phyloP scores from a whole-genome alignment of 805 yeast genomes.

The Yamadazyma sp. region DNA sequence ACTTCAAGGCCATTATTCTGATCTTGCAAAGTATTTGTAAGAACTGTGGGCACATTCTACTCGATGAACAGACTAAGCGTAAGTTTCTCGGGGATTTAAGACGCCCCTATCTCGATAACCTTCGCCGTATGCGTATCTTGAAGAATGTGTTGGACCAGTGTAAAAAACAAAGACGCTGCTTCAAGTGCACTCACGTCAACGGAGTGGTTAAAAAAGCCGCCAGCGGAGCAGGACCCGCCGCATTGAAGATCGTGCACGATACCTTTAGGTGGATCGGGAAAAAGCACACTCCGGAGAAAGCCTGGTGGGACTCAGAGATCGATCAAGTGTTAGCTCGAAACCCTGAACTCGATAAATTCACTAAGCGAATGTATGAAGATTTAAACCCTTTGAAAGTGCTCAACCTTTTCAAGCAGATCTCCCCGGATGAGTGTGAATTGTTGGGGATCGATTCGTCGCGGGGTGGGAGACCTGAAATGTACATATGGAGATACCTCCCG shows the following conservation, averaged over 20 bases:
- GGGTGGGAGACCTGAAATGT: slow-evolving; percentile 94
- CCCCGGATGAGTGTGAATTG: slow-evolving; percentile 87
- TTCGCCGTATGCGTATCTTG: slow-evolving; percentile 86
- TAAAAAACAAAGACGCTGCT: slow-evolving; percentile 90
- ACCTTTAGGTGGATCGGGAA: slow-evolving; percentile 95
- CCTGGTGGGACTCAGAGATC: slow-evolving; percentile 84
- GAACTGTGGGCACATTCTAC: slow-evolving; percentile 73
- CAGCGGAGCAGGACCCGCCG: slow-evolving; percentile 87
- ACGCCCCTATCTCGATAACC: slow-evolving; percentile 84
- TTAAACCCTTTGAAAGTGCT: slow-evolving; percentile 88
- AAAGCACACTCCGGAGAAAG: slow-evolving; percentile 79
- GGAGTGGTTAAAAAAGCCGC: slow-evolving; percentile 98
- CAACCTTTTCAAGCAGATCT: slow-evolving; percentile 80
- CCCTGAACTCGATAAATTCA: slow-evolving; percentile 87
- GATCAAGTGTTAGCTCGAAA: slow-evolving; percentile 67
- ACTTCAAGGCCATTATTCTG: slow-evolving; percentile 85
- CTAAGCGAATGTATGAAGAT: slow-evolving; percentile 87
- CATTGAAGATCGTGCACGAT: slow-evolving; percentile 92
- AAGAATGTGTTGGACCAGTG: slow-evolving; percentile 88
- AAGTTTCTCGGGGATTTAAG: slow-evolving; percentile 75
- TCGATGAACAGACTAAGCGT: slow-evolving; percentile 71
- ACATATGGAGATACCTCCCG: slow-evolving; percentile 94
- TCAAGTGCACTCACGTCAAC: slow-evolving; percentile 81
- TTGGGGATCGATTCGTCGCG: slow-evolving; percentile 85
- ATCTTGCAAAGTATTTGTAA: slow-evolving; percentile 91